Evolutionary conservation across 768 basidiomycete species (phyloP).

Genomic region (Pleurotus eryngii): DNA sequence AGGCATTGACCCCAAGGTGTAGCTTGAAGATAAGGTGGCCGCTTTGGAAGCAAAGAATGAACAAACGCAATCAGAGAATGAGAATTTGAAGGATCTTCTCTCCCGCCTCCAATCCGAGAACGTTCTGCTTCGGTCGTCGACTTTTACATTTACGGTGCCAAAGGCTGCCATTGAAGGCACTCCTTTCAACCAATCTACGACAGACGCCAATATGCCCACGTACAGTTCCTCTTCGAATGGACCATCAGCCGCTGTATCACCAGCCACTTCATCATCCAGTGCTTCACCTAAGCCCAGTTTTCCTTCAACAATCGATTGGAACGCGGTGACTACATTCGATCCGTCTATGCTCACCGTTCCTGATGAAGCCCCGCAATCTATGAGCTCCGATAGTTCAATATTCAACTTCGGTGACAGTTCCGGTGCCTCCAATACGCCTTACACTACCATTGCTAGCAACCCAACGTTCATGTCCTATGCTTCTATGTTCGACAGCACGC

Average conservation of each 20-base stretch:
- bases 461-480: slow-evolving; percentile 85
- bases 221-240: slow-evolving; percentile 14
- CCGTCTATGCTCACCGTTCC: slow-evolving; percentile 60
- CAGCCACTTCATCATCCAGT: slow-evolving; percentile 24
- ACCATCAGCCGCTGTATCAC: slow-evolving; percentile 14
- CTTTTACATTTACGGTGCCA: slow-evolving; percentile 84
- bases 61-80: slow-evolving; percentile 71
- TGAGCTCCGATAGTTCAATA: slow-evolving; percentile 56
- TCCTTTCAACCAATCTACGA: slow-evolving; percentile 14
- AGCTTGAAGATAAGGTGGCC: slow-evolving; percentile 92
- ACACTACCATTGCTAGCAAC: slow-evolving; percentile 80
- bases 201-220: slow-evolving; percentile 12
- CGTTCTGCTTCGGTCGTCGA: slow-evolving; percentile 68
- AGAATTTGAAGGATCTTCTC: slow-evolving; percentile 84
- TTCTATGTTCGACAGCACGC: slow-evolving; percentile 46
- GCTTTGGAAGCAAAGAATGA: slow-evolving; percentile 83
- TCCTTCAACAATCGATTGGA: slow-evolving; percentile 50
- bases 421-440: slow-evolving; percentile 46
- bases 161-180: slow-evolving; percentile 24
- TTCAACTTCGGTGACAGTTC: slow-evolving; percentile 51
- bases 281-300: slow-evolving; percentile 30
- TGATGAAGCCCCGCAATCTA: slow-evolving; percentile 55
- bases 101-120: slow-evolving; percentile 87
- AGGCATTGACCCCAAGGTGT: slow-evolving; percentile 10
- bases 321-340: slow-evolving; percentile 67